Evolutionary conservation across 2,329 filamentous ascomycete genomes (phyloP), one percentile per base, ranked within the genome.

Genomic region (Colletotrichum tamarilloi): DNA sequence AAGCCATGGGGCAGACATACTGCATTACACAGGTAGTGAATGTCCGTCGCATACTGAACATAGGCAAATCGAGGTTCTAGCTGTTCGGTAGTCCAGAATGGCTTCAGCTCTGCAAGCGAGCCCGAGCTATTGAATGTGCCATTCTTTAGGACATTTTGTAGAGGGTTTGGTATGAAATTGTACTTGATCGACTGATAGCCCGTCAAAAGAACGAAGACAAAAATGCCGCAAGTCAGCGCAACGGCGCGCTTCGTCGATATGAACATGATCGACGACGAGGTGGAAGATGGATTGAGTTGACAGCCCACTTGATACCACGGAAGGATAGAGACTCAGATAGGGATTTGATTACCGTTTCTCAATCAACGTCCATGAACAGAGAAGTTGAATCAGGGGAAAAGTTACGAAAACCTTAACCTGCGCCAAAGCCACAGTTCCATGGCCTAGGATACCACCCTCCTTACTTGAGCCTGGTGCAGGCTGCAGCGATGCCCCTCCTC

Each of bases 21-120:
- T 0, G 86, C 84, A 76, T 87, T 88, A 75, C 87, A 88, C 2
- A 88, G 78, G 68, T 87, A 86, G 1, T 83, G 82, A 35, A 81
- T 78, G n/a, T 84, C 80, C 1, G 87, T 88, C 24, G 84, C 86
- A 78, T 88, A 88, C 76, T 87, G 85, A 1, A 83, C 82, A 72
- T 88, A 88, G 1, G 87, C 87, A 65, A 84, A 87, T 60, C 77
- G 79, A 3, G 80, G 32, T 12, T 35, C 49, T 11, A 32, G 60
- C 22, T 70, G n/a, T 19, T 56, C 55, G 12, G 59, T 53, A 9
- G 60, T 19, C 53, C 42, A 53, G 19, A 30, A 53, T 7, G 60
- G 62, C 3, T 12, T 58, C 7, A 66, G 53, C 24, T 67, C 53
- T 19, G 30, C 42, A 7, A 30, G 42, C 19, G 42, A 55, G 7